Percentiles rank a stretch among this genome's conserved stretches.
Evolutionary conservation across 176 grass and related monocot genomes (phyloP).

Genomic region (Aegilops speltoides): DNA sequence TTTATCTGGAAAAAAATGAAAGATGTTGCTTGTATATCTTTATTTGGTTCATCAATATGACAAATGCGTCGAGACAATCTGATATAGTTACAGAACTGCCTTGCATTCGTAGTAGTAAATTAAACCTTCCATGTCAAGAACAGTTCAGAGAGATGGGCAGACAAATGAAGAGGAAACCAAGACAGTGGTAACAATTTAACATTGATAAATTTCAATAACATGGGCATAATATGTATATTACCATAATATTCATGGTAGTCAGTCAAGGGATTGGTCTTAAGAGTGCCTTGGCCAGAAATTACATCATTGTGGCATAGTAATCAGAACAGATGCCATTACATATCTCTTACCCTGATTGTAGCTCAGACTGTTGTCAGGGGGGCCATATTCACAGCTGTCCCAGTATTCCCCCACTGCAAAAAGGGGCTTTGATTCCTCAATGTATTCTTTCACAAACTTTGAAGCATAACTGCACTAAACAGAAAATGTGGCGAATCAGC

Average conservation of each 20-base stretch:
- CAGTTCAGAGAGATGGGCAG: background rate
- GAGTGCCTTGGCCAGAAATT: background rate
- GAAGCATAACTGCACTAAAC: slow-evolving; percentile 64
- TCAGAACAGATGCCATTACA: background rate
- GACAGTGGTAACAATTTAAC: slow-evolving; percentile 1
- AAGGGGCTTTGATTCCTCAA: slow-evolving; percentile 81
- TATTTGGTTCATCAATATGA: background rate
- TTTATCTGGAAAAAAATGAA: slow-evolving; percentile 49
- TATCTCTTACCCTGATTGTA: slow-evolving; percentile 79
- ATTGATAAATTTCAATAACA: background rate
- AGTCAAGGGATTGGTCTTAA: background rate
- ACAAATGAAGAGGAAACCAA: slow-evolving; percentile 17
- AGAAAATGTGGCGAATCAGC: slow-evolving; percentile 28
- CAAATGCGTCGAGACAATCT: background rate
- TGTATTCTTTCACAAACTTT: slow-evolving; percentile 89
- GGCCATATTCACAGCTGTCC: slow-evolving; percentile 80
- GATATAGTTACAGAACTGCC: background rate
- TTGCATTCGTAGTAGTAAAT: background rate
- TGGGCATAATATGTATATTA: background rate
- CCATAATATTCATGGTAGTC: background rate
- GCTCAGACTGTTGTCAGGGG: slow-evolving; percentile 52
- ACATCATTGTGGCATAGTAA: background rate
- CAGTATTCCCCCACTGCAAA: slow-evolving; percentile 94
- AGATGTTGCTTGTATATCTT: background rate
- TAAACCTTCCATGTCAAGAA: background rate